phyloP scores from a whole-genome alignment of 345 rosid genomes.

The Eucalyptus sp. region DNA sequence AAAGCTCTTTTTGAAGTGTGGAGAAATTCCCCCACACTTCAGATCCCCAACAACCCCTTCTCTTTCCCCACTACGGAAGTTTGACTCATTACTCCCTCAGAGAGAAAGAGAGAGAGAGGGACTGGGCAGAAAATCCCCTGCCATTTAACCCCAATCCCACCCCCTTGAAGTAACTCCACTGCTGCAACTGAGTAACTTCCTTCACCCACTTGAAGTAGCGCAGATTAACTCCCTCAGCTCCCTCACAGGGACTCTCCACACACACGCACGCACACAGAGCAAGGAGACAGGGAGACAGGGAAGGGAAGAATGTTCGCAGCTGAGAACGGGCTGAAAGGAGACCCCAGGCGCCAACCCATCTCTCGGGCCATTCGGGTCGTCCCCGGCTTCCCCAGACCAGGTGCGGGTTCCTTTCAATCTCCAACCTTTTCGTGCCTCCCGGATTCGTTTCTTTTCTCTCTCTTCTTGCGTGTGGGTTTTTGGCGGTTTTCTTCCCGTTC shows the following conservation, averaged over 20 bases:
- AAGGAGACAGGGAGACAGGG: not conserved
- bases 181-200: not conserved
- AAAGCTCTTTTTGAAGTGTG: not conserved
- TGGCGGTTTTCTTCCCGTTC: not conserved
- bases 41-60: too few species aligned
- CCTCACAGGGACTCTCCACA: not conserved
- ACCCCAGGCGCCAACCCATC: conserved; percentile 52
- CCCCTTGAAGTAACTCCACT: not conserved
- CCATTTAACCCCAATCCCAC: not conserved
- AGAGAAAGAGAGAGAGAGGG: not conserved
- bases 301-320: conserved; percentile 43
- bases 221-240: too few species aligned
- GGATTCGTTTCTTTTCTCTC: not conserved
- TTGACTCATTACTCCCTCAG: too few species aligned
- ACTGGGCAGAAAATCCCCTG: not conserved
- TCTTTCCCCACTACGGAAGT: too few species aligned
- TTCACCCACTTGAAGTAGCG: not conserved
- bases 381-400: conserved; percentile 63
- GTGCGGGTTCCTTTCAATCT: conserved; percentile 1
- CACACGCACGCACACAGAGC: not conserved
- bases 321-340: conserved; percentile 62
- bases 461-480: not conserved
- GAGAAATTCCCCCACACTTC: too few species aligned
- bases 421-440: not conserved
- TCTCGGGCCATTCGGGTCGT: conserved; percentile 56